Evolutionary conservation across 805 yeast genomes (phyloP).

Genomic region (Zygosaccharomyces gambellarensis): DNA sequence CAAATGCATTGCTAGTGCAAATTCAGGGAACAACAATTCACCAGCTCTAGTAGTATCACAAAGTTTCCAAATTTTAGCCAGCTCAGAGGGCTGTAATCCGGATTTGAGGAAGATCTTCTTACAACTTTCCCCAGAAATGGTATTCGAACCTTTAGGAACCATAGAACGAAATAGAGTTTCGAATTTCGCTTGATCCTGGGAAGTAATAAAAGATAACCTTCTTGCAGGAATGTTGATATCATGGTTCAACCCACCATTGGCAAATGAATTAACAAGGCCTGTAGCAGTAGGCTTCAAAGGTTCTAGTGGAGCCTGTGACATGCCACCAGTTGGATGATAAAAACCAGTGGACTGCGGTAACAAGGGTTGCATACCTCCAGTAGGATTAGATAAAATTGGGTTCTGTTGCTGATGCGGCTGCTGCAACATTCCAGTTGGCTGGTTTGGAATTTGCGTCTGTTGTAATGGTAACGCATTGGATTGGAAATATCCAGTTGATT

Average conservation of each 20-base stretch:
- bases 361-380: slow-evolving; percentile 33
- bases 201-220: slow-evolving; percentile 78
- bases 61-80: slow-evolving; percentile 86
- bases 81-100: slow-evolving; percentile 63
- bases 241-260: slow-evolving; percentile 46
- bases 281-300: slow-evolving; percentile 42
- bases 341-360: slow-evolving; percentile 43
- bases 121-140: slow-evolving; percentile 66
- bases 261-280: slow-evolving; percentile 42
- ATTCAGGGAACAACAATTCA: slow-evolving; percentile 83
- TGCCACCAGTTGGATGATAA: slow-evolving; percentile 20
- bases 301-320: slow-evolving; percentile 31
- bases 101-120: slow-evolving; percentile 76
- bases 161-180: slow-evolving; percentile 79
- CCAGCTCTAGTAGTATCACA: slow-evolving; percentile 90
- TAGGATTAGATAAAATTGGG: slow-evolving; percentile 20
- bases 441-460: slow-evolving; percentile 12
- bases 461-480: slow-evolving; percentile 12
- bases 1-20: slow-evolving; percentile 84
- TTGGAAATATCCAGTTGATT: slow-evolving; percentile 40
- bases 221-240: slow-evolving; percentile 66
- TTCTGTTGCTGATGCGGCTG: slow-evolving; percentile 21
- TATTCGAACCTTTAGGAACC: slow-evolving; percentile 49
- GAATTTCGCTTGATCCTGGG: slow-evolving; percentile 79
- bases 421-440: slow-evolving; percentile 16